These are phyloP conservation scores for Boletus patriciae DNA, from an alignment of 768 basidiomycete genomes.

Conservation along the genomic window DNA sequence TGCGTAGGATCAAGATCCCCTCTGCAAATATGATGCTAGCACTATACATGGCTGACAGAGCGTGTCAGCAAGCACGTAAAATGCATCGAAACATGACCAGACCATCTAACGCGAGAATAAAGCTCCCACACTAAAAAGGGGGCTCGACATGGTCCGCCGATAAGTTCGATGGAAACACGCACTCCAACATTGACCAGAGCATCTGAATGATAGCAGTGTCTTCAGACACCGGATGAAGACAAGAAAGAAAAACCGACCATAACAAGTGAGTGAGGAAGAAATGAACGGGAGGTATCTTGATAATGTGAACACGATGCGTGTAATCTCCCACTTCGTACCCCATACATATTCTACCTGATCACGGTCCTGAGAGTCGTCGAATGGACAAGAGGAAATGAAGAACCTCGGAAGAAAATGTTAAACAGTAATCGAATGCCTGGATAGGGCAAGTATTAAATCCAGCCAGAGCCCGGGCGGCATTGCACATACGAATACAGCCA, in stretches of 20 bases:
- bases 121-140: constrained; percentile 19
- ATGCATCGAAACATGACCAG: not conserved
- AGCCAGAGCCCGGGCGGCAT: not conserved
- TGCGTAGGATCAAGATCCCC: constrained; percentile 28
- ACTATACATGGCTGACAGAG: constrained; percentile 12
- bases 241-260: constrained; percentile 9
- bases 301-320: constrained; percentile 27
- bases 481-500: constrained; percentile 17
- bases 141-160: not conserved
- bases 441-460: not conserved
- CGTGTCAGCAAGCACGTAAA: not conserved
- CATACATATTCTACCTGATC: constrained; percentile 25
- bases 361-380: not conserved
- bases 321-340: constrained; percentile 23
- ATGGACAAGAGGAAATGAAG: not conserved
- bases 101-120: constrained; percentile 23
- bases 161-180: not conserved
- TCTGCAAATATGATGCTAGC: constrained; percentile 16
- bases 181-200: constrained; percentile 4
- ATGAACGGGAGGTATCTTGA: constrained; percentile 31
- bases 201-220: not conserved
- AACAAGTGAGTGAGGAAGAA: constrained; percentile 17
- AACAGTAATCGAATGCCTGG: constrained; percentile 24
- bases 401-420: constrained; percentile 27
- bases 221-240: not conserved